Evolutionary conservation across 75 land plant species (phyloP).

Genomic region (Ceratopteris richardii): DNA sequence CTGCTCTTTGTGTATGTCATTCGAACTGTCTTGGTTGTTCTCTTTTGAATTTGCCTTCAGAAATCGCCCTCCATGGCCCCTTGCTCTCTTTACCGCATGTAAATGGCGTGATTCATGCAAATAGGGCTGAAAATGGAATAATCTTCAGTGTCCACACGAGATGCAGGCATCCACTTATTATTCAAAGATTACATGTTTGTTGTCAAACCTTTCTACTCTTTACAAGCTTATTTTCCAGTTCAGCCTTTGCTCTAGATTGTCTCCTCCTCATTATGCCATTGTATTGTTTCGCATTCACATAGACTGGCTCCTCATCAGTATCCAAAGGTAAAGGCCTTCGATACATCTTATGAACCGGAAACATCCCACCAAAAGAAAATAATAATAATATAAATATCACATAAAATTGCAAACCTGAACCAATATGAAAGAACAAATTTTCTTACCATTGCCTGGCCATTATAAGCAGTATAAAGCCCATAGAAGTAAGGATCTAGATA

Average conservation of each 20-base stretch:
- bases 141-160: background rate
- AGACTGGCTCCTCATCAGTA: slow-evolving; percentile 59
- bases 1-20: background rate
- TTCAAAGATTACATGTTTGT: background rate
- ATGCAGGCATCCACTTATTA: background rate
- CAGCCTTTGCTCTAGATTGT: slow-evolving; percentile 64
- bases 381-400: background rate
- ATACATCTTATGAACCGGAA: slow-evolving; percentile 40
- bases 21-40: background rate
- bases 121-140: slow-evolving; percentile 28
- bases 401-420: background rate
- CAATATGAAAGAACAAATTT: background rate
- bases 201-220: slow-evolving; percentile 53
- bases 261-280: slow-evolving; percentile 68
- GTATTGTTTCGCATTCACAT: no score
- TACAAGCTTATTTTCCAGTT: slow-evolving; percentile 64
- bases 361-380: slow-evolving; percentile 12
- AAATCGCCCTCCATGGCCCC: slow-evolving; percentile 49
- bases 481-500: background rate
- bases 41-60: slow-evolving; percentile 11
- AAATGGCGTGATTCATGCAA: slow-evolving; percentile 48
- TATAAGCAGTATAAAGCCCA: background rate
- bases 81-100: slow-evolving; percentile 45
- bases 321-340: slow-evolving; percentile 69
- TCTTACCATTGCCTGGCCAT: background rate